Percentiles rank a stretch among this genome's conserved stretches.
Evolutionary conservation across 371 early-diverging fungal genomes (phyloP).

Genomic region (Paraphysoderma sedebokerense): DNA sequence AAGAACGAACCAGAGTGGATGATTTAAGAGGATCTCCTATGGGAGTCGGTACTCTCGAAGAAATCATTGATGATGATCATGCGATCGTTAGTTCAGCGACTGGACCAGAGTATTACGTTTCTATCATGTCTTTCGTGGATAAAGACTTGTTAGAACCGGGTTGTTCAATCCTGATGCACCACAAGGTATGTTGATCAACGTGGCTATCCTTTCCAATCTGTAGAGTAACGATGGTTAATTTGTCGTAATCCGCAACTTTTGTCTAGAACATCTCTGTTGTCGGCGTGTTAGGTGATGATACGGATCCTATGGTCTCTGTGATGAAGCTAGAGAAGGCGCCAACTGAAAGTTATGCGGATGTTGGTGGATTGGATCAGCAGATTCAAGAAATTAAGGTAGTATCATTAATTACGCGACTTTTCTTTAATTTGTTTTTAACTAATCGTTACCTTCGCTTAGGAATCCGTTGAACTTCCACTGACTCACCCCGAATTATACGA

Average conservation of each 20-base stretch:
- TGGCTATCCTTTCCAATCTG: not conserved
- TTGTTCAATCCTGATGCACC: conserved; percentile 94
- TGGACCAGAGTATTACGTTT: conserved; percentile 98
- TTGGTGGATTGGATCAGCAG: conserved; percentile 98
- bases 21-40: conserved; percentile 99
- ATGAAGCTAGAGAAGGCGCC: conserved; percentile 99
- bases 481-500: conserved; percentile 99
- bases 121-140: conserved; percentile 97
- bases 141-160: conserved; percentile 98
- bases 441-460: conserved; percentile 19
- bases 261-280: conserved; percentile 68
- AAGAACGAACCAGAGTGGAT: conserved; percentile 90
- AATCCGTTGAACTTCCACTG: conserved; percentile 98
- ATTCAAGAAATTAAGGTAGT: conserved; percentile 95
- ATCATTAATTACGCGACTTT: not conserved
- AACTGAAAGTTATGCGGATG: conserved; percentile 97
- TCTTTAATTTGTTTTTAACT: not conserved
- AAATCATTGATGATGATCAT: conserved; percentile 99
- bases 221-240: not conserved
- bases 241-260: not conserved
- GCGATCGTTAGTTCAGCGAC: conserved; percentile 94
- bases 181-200: conserved; percentile 42
- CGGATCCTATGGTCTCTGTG: conserved; percentile 98
- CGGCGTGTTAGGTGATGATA: conserved; percentile 93
- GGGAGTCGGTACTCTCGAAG: conserved; percentile 96